Evolutionary conservation across 495 filamentous ascomycete genomes (phyloP).

Genomic region (Podospora tetraspora): DNA sequence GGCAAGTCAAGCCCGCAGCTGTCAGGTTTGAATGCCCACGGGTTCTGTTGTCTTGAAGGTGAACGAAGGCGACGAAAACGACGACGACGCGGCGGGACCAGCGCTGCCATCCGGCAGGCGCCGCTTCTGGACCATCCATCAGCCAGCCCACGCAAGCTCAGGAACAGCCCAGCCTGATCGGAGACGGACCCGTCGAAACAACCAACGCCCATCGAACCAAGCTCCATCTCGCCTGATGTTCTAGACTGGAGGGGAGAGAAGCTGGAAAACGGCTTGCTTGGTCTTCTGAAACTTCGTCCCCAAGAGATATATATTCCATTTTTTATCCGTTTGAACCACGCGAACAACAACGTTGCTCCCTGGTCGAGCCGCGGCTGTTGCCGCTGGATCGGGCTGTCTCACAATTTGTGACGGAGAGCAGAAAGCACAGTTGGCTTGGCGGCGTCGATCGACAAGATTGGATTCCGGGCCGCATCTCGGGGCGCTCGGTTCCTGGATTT

Average conservation of each 20-base stretch:
- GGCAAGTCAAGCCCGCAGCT: not conserved
- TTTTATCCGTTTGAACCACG: not conserved
- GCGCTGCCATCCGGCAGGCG: not conserved
- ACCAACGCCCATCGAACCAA: not conserved
- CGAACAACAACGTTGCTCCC: not conserved
- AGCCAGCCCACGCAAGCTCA: not conserved
- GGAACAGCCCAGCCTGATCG: not conserved
- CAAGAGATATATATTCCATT: not conserved
- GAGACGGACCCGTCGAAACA: not conserved
- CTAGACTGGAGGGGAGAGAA: too few relatives aligned
- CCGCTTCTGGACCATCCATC: not conserved
- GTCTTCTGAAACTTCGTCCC: not conserved
- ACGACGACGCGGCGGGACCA: not conserved
- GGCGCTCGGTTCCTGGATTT: not conserved
- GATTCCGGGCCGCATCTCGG: not conserved
- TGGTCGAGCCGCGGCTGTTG: slow-evolving; percentile 3
- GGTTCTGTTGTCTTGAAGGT: not conserved
- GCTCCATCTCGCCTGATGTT: not conserved
- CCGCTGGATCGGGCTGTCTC: slow-evolving; percentile 10
- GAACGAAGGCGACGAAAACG: not conserved
- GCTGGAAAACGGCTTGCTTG: not conserved
- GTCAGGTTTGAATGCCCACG: slow-evolving; percentile 1
- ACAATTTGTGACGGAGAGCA: not conserved
- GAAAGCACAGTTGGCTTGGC: not conserved
- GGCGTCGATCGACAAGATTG: not conserved